Evolutionary conservation across 257 asterid species (phyloP), one percentile per base, ranked within the genome.

Genomic region (Capsicum chinense): DNA sequence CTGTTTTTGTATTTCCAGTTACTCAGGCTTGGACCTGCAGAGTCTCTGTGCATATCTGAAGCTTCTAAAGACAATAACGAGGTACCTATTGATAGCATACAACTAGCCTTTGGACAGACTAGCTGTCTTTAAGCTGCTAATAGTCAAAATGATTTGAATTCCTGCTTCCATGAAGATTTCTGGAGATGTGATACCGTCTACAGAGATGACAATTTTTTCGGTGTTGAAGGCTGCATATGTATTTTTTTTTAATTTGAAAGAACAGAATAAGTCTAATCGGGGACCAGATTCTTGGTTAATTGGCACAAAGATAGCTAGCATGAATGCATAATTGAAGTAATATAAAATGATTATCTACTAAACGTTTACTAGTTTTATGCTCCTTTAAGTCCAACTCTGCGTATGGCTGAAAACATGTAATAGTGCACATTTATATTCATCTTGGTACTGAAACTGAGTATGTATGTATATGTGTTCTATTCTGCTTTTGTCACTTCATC

Each of bases 11-110:
- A 68, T 52, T 84, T 86, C 73, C 98, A 97, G 99, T 92, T 97
- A 86, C 91, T 90, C 87, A 93, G 89, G 94, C 87, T 97, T 47
- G 92, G 95, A 21, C 90, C 94, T 1, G 89, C 79, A 79, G 96
- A 92, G 76, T 94, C 93, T 35, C 86, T 95, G 70, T 95, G 97
- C 87, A 87, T 93, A 60, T 86, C 94, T 71, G 99, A 89, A 85
- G 95, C 91, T 86, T 87, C 91, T 47, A 96, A 89, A 86, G 80
- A 74, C 85, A 88, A 88, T 85, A 92, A 91, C 86, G 97, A 93
- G 99, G 99, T 76, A 76, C 50, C 9, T 76, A 14, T 54, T 76
- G 48, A 26, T 52, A 14, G 81, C 64, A 2, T 76, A 26, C 14
- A 52, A 6, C 54, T 76, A 48, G 54, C 54, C 63, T 37, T 76